These are phyloP conservation scores for Candida sonorensis DNA, from an alignment of 805 yeast genomes.

Conservation along the genomic window DNA sequence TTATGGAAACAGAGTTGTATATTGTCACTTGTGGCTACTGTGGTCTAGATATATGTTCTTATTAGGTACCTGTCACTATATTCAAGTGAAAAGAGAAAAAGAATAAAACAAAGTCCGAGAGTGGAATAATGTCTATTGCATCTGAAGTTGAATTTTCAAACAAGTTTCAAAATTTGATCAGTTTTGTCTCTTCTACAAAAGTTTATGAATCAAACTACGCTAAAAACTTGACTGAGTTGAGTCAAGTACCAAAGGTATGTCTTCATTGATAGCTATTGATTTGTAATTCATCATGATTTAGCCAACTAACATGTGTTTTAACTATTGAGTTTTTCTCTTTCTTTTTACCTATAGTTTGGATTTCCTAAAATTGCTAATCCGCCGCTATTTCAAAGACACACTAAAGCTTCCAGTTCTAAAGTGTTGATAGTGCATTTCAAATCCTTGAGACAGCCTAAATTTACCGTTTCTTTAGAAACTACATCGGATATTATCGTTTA, in stretches of 20 bases:
- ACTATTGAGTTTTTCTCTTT: no score
- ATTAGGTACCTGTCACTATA: no score
- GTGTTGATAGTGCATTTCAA: conserved; percentile 37
- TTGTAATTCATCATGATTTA: no score
- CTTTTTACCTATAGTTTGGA: no score
- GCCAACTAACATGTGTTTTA: no score
- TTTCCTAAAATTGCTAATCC: conserved; percentile 17
- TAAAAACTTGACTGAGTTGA: conserved; percentile 5
- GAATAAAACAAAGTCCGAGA: no score
- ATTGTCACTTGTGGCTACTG: no score
- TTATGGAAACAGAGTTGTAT: no score
- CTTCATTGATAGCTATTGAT: no score
- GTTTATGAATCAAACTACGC: conserved; percentile 9
- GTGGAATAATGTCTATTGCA: conserved; percentile 11
- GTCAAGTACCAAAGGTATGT: conserved; percentile 9
- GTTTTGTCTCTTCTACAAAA: conserved; percentile 32
- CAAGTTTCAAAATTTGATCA: conserved; percentile 42
- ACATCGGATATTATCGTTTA: conserved; percentile 23
- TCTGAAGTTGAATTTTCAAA: conserved; percentile 40
- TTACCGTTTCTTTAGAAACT: conserved; percentile 25
- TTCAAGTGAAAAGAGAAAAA: no score
- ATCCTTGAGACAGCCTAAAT: conserved; percentile 71
- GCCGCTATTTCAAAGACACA: conserved; percentile 24
- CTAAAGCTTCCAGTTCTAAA: conserved; percentile 18
- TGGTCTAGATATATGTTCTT: no score